Base-by-base conservation (phyloP, 805 yeast species). In the Wickerhamomyces bisporus region DNA sequence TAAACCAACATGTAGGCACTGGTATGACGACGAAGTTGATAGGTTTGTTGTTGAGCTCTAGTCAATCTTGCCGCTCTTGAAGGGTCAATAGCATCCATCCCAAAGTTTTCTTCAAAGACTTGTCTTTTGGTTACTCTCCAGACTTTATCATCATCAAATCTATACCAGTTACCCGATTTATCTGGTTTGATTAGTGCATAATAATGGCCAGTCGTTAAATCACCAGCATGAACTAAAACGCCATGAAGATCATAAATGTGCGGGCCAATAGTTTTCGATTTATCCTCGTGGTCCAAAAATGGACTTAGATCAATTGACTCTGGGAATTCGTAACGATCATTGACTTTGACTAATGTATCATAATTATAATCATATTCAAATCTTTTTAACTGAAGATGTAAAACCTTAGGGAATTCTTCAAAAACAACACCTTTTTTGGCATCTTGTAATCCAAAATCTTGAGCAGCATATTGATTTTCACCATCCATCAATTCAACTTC, bases 1-100 rank as follows among this genome's bases (percentile, higher is more conserved):
- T 93, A 93, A 3, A 93, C 98, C 62, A 93, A 74, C 98, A 93
- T 93, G 56, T 93, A 93, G 2, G 98, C 98, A 30, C 93, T 86
- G 0, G 98, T 89, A 27, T 87, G 93, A 33, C 96, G 77, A 47
- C 86, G 76, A 21, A 84, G 64, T 32, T 73, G 68, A 41, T 81
- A 80, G 34, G 73, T 80, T 43, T 77, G 79, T 39, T 77, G 81
- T 45, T 82, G 81, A 13, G 64, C 63, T 50, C 82, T 70, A 0
- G 81, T 62, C 64, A 83, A 61, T 36, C 63, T 65, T 29, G 71
- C 64, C 16, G 78, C 57, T 31, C 72, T 70, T 11, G 65, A 68
- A 17, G 69, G 73, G 2, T 76, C 52, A 15, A 78, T 47, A 40
- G 73, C 74, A 39, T 80, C 80, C 15, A 86, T 86, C 5, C 99